Evolutionary conservation across 2,329 filamentous ascomycete species (phyloP), one percentile per base, ranked within the genome.

Genomic region (Fusarium sarcochroum): DNA sequence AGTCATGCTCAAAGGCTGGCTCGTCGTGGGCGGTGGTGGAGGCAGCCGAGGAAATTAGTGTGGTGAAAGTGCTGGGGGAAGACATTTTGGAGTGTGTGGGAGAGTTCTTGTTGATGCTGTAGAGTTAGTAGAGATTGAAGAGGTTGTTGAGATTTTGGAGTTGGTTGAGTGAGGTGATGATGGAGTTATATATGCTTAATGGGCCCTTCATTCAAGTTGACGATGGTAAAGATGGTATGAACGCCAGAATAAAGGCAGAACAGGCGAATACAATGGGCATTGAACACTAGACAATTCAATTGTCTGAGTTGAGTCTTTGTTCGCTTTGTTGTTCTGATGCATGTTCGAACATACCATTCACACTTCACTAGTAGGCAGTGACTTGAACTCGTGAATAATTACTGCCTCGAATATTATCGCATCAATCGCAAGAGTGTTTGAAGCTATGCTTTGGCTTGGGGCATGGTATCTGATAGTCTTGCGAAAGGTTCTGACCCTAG

Each of bases 61-160:
- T 65, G 40, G n/a, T 54, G 38, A 65, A 41, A 41, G 48, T 49
- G 37, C 15, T 63, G 7, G 25, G 18, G 34, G 51, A 41, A 40
- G 64, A 37, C 63, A 68, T 67, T 20, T 41, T 59, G 27, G 15
- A 11, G 11, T 25, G 27, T 42, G 25, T 11, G 17, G 14, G 13
- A 8, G 40, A 23, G 14, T 21, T 40, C 1, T 21, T 41, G 40
- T 41, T 42, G 10, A 18, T 37, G 7, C 21, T 42, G n/a, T 18
- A 17, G 18, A 58, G 21, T 30, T 15, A 7, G 40, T n/a, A 20
- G 5, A 18, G 9, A 15, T 20, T n/a, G 21, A 23, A 40, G 8
- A 23, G 20, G 20, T 23, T 10, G 14, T 32, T 41, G 14, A n/a
- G 6, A 14, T 30, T 9, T 23, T 44, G 17, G n/a, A 58, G 37